Conservation (phyloP, 2,329 filamentous ascomycete species). For the Sclerotinia glacialis region DNA sequence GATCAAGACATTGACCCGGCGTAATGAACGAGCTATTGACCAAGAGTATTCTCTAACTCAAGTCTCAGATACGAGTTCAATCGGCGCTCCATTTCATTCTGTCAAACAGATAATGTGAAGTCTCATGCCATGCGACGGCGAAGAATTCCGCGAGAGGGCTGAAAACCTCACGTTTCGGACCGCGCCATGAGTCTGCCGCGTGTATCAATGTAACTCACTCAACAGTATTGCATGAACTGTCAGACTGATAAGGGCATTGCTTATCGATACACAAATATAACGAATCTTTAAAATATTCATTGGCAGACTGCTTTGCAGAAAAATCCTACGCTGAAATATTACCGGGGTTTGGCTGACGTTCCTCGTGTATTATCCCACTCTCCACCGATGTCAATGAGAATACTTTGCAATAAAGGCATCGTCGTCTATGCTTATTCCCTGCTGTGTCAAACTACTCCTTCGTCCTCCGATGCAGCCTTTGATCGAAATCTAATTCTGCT, state of each 20-base stretch:
- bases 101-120: background rate
- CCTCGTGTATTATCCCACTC: background rate
- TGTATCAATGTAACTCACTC: background rate
- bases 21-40: background rate
- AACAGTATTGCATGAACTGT: background rate
- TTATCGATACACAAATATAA: background rate
- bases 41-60: background rate
- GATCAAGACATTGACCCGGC: background rate
- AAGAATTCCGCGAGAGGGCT: background rate
- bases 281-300: background rate
- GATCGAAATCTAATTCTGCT: background rate
- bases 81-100: background rate
- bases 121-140: background rate
- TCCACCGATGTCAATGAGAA: background rate
- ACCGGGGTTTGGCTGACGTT: background rate
- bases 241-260: background rate
- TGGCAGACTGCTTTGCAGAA: background rate
- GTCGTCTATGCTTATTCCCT: background rate
- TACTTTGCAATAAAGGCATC: background rate
- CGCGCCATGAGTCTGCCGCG: background rate
- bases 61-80: background rate
- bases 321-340: background rate
- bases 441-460: background rate
- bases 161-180: background rate
- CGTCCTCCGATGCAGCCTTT: background rate